Percentiles rank a stretch among this genome's conserved stretches.
phyloP scores from a whole-genome alignment of 768 basidiomycete genomes.

The Rhizopogon vulgaris region DNA sequence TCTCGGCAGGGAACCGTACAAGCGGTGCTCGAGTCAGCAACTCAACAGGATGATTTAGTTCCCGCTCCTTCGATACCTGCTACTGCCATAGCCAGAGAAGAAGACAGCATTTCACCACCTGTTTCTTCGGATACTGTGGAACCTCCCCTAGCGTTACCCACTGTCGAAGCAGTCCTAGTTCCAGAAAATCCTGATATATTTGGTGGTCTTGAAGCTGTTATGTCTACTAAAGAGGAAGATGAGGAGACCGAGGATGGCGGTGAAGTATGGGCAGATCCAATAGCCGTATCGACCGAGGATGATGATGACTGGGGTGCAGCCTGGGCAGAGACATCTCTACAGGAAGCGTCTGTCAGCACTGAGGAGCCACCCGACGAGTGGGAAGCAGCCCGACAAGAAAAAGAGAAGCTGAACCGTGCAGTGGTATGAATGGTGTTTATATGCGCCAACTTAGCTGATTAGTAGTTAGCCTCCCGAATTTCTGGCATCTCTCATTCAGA shows the following conservation, averaged over 20 bases:
- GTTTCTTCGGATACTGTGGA: slow-evolving; percentile 1
- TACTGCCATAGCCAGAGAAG: background rate
- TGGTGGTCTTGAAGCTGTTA: slow-evolving; percentile 44
- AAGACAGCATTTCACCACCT: background rate
- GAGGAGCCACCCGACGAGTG: slow-evolving; percentile 51
- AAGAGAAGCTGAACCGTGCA: slow-evolving; percentile 52
- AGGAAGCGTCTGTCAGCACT: slow-evolving; percentile 8
- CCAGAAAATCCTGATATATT: slow-evolving; percentile 31
- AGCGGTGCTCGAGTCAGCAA: background rate
- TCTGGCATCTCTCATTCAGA: slow-evolving; percentile 48
- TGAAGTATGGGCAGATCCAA: slow-evolving; percentile 7
- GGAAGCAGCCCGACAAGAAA: slow-evolving; percentile 54
- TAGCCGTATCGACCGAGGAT: background rate
- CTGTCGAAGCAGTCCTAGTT: slow-evolving; percentile 1
- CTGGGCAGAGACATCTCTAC: slow-evolving; percentile 28
- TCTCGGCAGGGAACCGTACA: slow-evolving; percentile 1
- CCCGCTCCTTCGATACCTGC: background rate
- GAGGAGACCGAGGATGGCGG: slow-evolving; percentile 12
- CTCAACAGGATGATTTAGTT: background rate
- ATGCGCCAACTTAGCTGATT: background rate
- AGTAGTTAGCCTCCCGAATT: slow-evolving; percentile 57
- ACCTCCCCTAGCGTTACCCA: background rate
- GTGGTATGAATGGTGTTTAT: slow-evolving; percentile 44
- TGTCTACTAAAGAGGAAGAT: slow-evolving; percentile 4
- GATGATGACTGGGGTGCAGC: slow-evolving; percentile 32